Evolutionary conservation across 768 basidiomycete genomes (phyloP), one percentile per base, ranked within the genome.

Genomic region (Auriscalpium orientale): DNA sequence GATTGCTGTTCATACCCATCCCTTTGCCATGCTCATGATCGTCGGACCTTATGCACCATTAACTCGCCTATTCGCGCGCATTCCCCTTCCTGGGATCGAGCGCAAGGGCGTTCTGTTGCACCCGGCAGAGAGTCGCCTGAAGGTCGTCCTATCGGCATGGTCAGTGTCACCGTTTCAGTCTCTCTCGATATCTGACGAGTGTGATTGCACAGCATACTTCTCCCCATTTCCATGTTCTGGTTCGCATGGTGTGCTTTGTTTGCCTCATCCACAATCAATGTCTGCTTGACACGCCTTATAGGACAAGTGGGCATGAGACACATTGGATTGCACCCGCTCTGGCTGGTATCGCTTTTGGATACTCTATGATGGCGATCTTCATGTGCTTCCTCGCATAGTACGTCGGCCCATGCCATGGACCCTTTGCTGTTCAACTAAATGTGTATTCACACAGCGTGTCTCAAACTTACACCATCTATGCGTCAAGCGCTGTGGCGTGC

Each of bases 151-250:
- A 38, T 49, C 61, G 49, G 65, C 58, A 11, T 62, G 60, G 65
- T 64, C 16, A 13, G 34, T 54, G 11, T 12, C 36, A 8, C 6
- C 15, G 36, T 4, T 28, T 7, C 11, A 8, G 35, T 11, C 2
- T 36, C 55, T 15, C 3, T 9, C 16, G 20, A 13, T 10, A 28
- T 40, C 10, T 34, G 12, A 15, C 10, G 10, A 15, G 20, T 8
- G 43, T 51, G 3, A 20, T 4, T 10, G 40, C 20, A 44, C 28
- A 64, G 63, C 33, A 33, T 56, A 12, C 21, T 53, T 28, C 48
- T 66, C 16, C 62, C 65, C 6, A 53, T 64, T 2, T 66, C 65
- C 4, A 50, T 62, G 11, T 64, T 66, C 46, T 66, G 65, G 65
- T 61, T 66, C 20, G 65, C 61, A 21, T 66, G 65, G 65, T 66